Percentiles rank a stretch among this genome's conserved stretches.
Evolutionary conservation across 768 basidiomycete genomes (phyloP).

Genomic region (Panellus pusillus): DNA sequence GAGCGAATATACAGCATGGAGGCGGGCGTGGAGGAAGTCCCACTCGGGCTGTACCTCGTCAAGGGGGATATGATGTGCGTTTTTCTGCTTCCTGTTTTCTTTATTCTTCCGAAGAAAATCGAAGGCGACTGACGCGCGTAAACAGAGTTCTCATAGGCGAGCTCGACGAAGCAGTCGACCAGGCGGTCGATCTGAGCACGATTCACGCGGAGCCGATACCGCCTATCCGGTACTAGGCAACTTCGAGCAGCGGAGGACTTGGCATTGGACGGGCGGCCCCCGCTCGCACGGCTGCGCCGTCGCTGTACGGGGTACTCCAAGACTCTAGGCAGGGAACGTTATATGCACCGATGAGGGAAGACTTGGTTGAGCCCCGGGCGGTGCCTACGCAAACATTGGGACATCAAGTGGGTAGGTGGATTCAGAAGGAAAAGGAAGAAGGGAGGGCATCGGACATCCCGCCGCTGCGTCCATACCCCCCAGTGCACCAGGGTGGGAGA

Average conservation of each 20-base stretch:
- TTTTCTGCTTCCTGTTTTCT: not conserved
- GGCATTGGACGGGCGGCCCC: too few species aligned
- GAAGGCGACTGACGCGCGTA: constrained; percentile 1
- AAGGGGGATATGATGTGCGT: constrained; percentile 98
- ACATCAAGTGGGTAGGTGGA: too few species aligned
- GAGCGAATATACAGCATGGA: constrained; percentile 92
- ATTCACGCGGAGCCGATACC: constrained; percentile 89
- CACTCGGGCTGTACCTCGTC: constrained; percentile 93
- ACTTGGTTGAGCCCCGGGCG: too few species aligned
- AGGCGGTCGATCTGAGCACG: constrained; percentile 66
- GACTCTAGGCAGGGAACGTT: too few species aligned
- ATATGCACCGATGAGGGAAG: too few species aligned
- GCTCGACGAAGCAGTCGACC: constrained; percentile 81
- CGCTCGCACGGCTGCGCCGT: too few species aligned
- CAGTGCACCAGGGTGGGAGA: not conserved
- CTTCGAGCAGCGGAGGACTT: too few species aligned
- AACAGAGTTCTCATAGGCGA: constrained; percentile 77
- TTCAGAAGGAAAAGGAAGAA: too few species aligned
- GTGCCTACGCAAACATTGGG: too few species aligned
- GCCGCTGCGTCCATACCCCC: constrained; percentile 2
- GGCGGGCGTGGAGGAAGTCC: constrained; percentile 91
- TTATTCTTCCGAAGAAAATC: not conserved
- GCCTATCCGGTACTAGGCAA: constrained; percentile 68
- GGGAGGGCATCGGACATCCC: not conserved
- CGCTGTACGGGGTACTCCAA: too few species aligned